Evolutionary conservation across 192 early-diverging fungal species (phyloP).

Genomic region (Linnemannia hyalina): DNA sequence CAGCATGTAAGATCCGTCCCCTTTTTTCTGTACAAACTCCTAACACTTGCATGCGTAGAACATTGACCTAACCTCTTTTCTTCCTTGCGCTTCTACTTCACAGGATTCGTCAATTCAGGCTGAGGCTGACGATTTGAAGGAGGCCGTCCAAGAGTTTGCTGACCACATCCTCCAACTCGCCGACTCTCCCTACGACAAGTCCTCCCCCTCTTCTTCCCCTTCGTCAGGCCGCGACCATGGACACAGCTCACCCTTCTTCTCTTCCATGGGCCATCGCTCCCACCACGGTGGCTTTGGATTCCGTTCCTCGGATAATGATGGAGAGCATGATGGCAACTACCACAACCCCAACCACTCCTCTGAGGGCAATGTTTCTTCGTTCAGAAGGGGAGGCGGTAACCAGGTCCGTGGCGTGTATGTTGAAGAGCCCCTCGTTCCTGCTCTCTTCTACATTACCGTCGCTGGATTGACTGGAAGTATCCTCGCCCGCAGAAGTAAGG

Average conservation of each 20-base stretch:
- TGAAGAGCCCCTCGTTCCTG: conserved; percentile 42
- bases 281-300: conserved; percentile 8
- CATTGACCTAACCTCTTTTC: background rate
- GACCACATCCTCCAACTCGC: conserved; percentile 40
- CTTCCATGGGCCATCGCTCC: background rate
- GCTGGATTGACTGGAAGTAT: conserved; percentile 37
- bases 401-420: conserved; percentile 26
- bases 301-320: background rate
- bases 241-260: conserved; percentile 22
- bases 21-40: too few species aligned
- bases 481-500: conserved; percentile 51
- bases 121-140: conserved; percentile 37
- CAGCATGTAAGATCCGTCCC: conserved; percentile 32
- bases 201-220: conserved; percentile 11
- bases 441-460: conserved; percentile 32
- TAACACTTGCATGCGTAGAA: too few species aligned
- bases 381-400: background rate
- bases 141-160: conserved; percentile 46
- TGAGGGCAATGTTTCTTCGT: background rate
- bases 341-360: background rate
- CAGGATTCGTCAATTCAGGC: conserved; percentile 37
- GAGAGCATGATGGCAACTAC: background rate
- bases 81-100: background rate
- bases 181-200: conserved; percentile 21
- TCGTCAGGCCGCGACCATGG: conserved; percentile 18